Conservation (phyloP, 257 asterid species). For the Solanum medicagineum region DNA sequence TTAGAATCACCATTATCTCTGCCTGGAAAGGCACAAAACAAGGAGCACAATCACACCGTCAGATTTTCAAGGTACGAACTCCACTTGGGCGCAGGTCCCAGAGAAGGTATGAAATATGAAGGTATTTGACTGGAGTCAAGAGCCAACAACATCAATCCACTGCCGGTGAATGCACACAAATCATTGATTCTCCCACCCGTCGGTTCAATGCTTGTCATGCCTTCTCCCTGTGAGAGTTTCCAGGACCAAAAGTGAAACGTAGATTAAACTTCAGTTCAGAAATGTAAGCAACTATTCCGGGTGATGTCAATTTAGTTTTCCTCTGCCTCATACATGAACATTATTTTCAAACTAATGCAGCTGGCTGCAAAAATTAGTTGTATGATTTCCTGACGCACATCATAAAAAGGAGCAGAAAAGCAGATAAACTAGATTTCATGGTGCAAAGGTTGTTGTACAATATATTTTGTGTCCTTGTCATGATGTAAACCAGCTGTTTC, state of each 20-base stretch:
- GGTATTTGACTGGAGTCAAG: conserved; percentile 89
- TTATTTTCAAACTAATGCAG: not conserved
- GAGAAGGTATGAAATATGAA: conserved; percentile 85
- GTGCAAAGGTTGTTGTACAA: not conserved
- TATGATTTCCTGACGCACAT: not conserved
- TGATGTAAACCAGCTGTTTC: not conserved
- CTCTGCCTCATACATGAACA: not conserved
- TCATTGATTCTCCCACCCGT: conserved; percentile 76
- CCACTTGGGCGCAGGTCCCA: conserved; percentile 99
- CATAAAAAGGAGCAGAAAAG: not conserved
- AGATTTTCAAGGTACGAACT: conserved; percentile 69
- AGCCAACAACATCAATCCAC: conserved; percentile 79
- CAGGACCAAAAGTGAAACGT: not conserved
- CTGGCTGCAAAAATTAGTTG: not conserved
- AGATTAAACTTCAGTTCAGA: not conserved
- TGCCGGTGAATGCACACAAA: conserved; percentile 62
- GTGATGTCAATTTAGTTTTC: not conserved
- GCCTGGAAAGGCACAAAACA: not conserved
- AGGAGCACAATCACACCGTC: conserved; percentile 40
- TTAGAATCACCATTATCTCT: not conserved
- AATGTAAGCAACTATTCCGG: not conserved
- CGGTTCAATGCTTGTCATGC: conserved; percentile 93
- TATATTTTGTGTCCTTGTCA: not conserved
- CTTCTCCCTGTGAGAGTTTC: conserved; percentile 65
- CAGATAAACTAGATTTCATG: not conserved